Evolutionary conservation across 305 asterid genomes (phyloP).

Genomic region (Withania somnifera): DNA sequence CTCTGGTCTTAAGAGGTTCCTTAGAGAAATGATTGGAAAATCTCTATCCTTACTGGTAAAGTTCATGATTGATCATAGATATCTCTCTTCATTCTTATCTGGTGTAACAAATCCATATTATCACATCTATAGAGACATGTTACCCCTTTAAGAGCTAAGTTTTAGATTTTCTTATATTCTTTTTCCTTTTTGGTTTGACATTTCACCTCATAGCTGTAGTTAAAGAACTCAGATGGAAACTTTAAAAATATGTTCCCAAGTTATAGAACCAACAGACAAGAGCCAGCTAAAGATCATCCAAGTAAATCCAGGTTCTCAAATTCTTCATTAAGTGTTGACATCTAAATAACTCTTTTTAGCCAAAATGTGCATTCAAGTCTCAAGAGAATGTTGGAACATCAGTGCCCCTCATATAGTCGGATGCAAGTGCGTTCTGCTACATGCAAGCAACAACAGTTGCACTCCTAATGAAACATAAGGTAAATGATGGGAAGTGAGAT

Average conservation of each 20-base stretch:
- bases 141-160: no score
- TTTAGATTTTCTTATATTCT: no score
- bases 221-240: not conserved
- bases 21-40: no score
- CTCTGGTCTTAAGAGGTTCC: no score
- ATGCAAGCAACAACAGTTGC: not conserved
- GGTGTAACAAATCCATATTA: no score
- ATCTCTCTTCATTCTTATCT: no score
- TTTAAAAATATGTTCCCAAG: not conserved
- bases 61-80: no score
- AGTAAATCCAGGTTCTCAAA: not conserved
- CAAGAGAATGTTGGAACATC: not conserved
- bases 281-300: not conserved
- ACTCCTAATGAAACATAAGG: not conserved
- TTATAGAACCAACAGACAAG: not conserved
- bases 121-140: no score
- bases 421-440: not conserved
- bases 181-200: no score
- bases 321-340: not conserved
- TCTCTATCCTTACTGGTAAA: no score
- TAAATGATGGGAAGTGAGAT: not conserved
- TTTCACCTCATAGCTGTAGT: not conserved
- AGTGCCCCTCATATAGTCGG: not conserved
- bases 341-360: not conserved
- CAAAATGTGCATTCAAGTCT: not conserved